phyloP scores from a whole-genome alignment of 2,329 filamentous ascomycete genomes.

The Aspergillus terreus region DNA sequence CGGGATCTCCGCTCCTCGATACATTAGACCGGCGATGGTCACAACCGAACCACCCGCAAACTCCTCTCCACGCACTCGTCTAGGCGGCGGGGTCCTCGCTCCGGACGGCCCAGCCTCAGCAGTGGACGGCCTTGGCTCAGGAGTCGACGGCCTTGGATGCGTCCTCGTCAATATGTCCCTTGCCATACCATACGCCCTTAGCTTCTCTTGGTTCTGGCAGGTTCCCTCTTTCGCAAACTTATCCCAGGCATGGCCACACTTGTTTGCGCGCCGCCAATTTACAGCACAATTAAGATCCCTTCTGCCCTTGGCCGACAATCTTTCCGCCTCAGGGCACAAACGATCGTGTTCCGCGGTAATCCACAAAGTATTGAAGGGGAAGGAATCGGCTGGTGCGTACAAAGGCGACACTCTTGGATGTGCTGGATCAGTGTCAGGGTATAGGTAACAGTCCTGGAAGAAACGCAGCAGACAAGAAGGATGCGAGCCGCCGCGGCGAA shows the following conservation, averaged over 20 bases:
- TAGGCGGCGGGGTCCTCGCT: background rate
- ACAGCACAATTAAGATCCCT: constrained; percentile 8
- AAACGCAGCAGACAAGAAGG: constrained; percentile 16
- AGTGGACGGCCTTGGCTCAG: background rate
- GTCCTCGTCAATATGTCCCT: constrained; percentile 17
- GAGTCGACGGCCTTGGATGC: background rate
- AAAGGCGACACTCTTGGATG: constrained; percentile 27
- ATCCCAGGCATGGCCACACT: constrained; percentile 36
- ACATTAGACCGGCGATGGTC: too few relatives aligned
- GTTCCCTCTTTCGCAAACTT: constrained; percentile 28
- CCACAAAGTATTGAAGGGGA: constrained; percentile 20
- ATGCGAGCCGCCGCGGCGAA: background rate
- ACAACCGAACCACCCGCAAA: too few relatives aligned
- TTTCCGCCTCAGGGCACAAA: constrained; percentile 24
- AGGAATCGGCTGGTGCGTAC: constrained; percentile 9
- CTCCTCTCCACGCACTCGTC: too few relatives aligned
- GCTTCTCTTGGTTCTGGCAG: constrained; percentile 20
- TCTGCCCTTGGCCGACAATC: constrained; percentile 13
- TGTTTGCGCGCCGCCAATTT: constrained; percentile 21
- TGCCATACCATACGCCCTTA: constrained; percentile 28
- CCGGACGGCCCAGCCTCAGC: too few relatives aligned
- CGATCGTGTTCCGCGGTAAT: constrained; percentile 22
- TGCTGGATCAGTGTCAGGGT: constrained; percentile 2
- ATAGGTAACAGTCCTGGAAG: constrained; percentile 25
- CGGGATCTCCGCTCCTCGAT: too few relatives aligned